A percentile compares a stretch with the other conserved stretches of the same genome.
These are phyloP conservation scores for Sclerotiophoma versabilis DNA, from an alignment of 2,329 filamentous ascomycete genomes.

Conservation along the genomic window DNA sequence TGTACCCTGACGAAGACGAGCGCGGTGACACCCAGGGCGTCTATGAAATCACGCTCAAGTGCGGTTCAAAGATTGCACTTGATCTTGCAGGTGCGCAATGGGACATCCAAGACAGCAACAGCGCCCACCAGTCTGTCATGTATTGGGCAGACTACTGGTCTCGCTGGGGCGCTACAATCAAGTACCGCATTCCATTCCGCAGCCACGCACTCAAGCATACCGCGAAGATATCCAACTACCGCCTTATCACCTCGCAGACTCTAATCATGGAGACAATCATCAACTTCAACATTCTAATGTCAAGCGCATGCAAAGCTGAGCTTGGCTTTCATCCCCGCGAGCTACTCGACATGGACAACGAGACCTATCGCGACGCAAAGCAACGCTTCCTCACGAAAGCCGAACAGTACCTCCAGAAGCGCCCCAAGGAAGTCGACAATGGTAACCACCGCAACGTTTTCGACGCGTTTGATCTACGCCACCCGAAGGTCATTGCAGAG, in stretches of 20 bases:
- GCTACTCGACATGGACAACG: background rate
- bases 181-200: slow-evolving; percentile 20
- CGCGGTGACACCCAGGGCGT: slow-evolving; percentile 18
- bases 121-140: slow-evolving; percentile 9
- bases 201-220: slow-evolving; percentile 17
- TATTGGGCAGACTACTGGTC: slow-evolving; percentile 18
- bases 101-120: slow-evolving; percentile 3
- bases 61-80: slow-evolving; percentile 19
- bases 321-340: slow-evolving; percentile 7
- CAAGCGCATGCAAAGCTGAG: slow-evolving; percentile 4
- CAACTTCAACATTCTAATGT: slow-evolving; percentile 16
- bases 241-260: slow-evolving; percentile 15
- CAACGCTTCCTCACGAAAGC: background rate
- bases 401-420: slow-evolving; percentile 2
- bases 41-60: slow-evolving; percentile 24
- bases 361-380: background rate
- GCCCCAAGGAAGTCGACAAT: slow-evolving; percentile 10
- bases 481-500: slow-evolving; percentile 10
- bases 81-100: slow-evolving; percentile 24
- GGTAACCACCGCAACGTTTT: background rate
- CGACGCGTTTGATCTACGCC: slow-evolving; percentile 9
- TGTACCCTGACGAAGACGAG: slow-evolving; percentile 17
- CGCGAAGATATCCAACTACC: slow-evolving; percentile 13
- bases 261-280: slow-evolving; percentile 12
- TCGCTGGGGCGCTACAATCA: slow-evolving; percentile 8